Evolutionary conservation across 257 asterid genomes (phyloP).

Genomic region (Agastache rugosa): DNA sequence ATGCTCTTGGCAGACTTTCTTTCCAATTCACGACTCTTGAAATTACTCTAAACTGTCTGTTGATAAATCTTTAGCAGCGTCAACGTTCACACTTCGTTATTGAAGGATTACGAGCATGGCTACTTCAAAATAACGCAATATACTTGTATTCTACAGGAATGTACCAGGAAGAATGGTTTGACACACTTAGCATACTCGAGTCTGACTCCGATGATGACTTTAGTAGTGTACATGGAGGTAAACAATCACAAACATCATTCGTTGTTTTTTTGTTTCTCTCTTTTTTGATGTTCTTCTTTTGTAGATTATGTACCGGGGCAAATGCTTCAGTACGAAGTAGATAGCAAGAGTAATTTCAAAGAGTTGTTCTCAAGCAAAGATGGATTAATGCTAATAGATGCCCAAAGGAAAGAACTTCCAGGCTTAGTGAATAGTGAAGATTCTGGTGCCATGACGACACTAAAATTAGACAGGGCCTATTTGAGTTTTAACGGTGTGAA

Average conservation of each 20-base stretch:
- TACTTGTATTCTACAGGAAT: slow-evolving; percentile 50
- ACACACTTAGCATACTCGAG: slow-evolving; percentile 73
- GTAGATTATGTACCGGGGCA: slow-evolving; percentile 73
- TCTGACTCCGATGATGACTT: slow-evolving; percentile 88
- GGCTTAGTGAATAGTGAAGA: slow-evolving; percentile 47
- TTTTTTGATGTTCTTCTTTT: slow-evolving; percentile 10
- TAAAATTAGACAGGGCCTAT: slow-evolving; percentile 56
- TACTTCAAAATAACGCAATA: slow-evolving; percentile 10
- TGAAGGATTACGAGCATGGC: neutral
- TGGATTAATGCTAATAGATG: slow-evolving; percentile 49
- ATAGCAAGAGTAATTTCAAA: slow-evolving; percentile 57
- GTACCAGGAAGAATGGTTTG: slow-evolving; percentile 84
- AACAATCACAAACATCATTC: neutral
- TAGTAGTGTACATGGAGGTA: slow-evolving; percentile 76
- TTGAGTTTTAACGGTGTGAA: slow-evolving; percentile 59
- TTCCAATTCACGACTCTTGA: too few species aligned
- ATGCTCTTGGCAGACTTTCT: too few species aligned
- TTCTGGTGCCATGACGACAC: slow-evolving; percentile 45
- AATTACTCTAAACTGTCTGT: too few species aligned
- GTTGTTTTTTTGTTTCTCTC: too few species aligned
- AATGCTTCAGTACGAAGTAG: slow-evolving; percentile 74
- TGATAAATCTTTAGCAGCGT: neutral
- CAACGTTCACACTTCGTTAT: neutral
- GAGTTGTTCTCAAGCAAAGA: slow-evolving; percentile 54
- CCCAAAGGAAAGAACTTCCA: slow-evolving; percentile 49